A percentile compares a stretch with the other conserved stretches of the same genome.
These are phyloP conservation scores for Candida michaelii DNA, from an alignment of 805 yeast species.

Conservation along the genomic window DNA sequence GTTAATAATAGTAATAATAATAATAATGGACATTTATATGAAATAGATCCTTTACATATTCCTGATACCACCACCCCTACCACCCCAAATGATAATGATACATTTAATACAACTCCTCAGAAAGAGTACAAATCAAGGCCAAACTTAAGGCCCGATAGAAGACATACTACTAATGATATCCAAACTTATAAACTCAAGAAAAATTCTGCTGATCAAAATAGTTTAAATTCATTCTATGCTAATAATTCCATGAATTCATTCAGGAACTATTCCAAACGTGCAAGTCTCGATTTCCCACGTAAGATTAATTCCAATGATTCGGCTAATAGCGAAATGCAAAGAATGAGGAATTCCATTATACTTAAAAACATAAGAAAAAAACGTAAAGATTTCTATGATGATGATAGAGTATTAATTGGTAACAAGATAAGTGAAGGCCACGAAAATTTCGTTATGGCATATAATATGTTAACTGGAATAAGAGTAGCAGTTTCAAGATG, in stretches of 20 bases:
- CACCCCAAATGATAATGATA: neutral
- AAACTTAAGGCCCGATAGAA: conserved; percentile 4
- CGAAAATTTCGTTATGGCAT: conserved; percentile 88
- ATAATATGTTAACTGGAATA: conserved; percentile 96
- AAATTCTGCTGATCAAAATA: conserved; percentile 6
- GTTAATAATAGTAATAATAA: too few species aligned
- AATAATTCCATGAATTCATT: conserved; percentile 3
- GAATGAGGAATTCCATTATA: conserved; percentile 50
- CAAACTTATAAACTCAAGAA: conserved; percentile 10
- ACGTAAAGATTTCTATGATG: conserved; percentile 43
- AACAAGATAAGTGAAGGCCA: conserved; percentile 90
- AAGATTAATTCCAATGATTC: conserved; percentile 19
- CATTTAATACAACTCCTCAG: neutral
- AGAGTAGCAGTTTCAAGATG: conserved; percentile 92
- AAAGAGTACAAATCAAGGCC: neutral
- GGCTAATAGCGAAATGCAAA: conserved; percentile 43
- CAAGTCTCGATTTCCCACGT: conserved; percentile 8
- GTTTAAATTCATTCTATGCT: conserved; percentile 1
- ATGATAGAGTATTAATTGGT: conserved; percentile 66
- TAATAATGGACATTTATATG: conserved; percentile 4
- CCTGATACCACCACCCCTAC: neutral
- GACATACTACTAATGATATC: conserved; percentile 17
- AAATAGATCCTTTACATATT: conserved; percentile 11
- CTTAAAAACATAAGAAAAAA: conserved; percentile 43
- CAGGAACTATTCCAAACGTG: conserved; percentile 3